These are phyloP conservation scores for Asparagopsis taxiformis DNA, from an alignment of 31 red algal genomes.

Conservation along the genomic window DNA sequence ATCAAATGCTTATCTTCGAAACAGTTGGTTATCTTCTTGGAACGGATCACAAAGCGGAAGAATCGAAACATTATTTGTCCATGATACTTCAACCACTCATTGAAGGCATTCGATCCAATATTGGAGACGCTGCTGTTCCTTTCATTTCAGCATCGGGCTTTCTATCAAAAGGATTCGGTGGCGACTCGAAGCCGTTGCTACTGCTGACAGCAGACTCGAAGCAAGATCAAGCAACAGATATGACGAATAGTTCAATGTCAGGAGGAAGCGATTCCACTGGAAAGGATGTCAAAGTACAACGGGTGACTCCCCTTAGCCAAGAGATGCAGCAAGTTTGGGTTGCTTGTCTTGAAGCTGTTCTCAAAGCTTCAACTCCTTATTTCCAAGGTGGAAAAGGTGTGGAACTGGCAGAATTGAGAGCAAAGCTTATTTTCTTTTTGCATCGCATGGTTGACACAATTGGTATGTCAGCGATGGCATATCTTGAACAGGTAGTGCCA, in stretches of 20 bases:
- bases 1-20: conserved; percentile 76
- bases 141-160: conserved; percentile 60
- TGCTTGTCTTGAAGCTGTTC: conserved; percentile 44
- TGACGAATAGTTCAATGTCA: background rate
- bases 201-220: conserved; percentile 19
- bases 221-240: conserved; percentile 1
- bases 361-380: conserved; percentile 28
- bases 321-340: conserved; percentile 66
- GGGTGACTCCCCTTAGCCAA: conserved; percentile 19
- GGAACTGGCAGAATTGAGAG: conserved; percentile 23
- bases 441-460: conserved; percentile 92
- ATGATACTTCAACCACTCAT: conserved; percentile 57
- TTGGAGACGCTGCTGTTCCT: conserved; percentile 5
- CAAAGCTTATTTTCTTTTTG: conserved; percentile 62
- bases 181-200: conserved; percentile 51
- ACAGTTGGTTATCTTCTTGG: conserved; percentile 73
- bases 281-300: conserved; percentile 35
- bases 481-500: conserved; percentile 62
- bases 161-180: conserved; percentile 88
- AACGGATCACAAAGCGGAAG: conserved; percentile 50
- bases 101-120: conserved; percentile 34
- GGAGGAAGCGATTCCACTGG: conserved; percentile 5
- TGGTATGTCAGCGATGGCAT: conserved; percentile 48
- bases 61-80: conserved; percentile 36
- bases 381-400: background rate